Percentiles rank a stretch among this genome's conserved stretches.
These are phyloP conservation scores for Corchorus capsularis DNA, from an alignment of 345 rosid genomes.

Conservation along the genomic window DNA sequence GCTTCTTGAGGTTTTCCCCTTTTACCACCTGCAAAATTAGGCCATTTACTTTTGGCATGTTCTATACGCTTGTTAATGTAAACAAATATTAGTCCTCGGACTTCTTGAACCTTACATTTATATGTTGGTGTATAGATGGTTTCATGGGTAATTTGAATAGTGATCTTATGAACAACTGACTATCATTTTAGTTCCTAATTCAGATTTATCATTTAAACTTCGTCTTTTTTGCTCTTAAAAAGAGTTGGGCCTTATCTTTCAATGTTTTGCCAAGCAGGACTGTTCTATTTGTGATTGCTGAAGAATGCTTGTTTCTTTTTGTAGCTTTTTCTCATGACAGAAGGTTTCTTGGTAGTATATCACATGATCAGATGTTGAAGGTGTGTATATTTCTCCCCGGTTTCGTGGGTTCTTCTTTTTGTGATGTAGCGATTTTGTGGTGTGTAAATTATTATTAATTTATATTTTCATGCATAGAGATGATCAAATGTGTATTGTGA, in stretches of 20 bases:
- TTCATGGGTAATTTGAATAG: background rate
- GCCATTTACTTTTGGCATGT: background rate
- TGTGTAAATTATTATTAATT: constrained; percentile 9
- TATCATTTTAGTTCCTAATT: background rate
- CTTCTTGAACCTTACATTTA: background rate
- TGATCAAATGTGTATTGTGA: background rate
- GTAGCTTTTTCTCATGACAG: constrained; percentile 86
- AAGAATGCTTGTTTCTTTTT: constrained; percentile 26
- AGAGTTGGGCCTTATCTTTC: too few relatives aligned
- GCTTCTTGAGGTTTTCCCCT: background rate
- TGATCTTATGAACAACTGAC: background rate
- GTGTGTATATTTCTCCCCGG: constrained; percentile 37
- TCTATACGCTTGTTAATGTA: background rate
- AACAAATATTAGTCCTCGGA: background rate
- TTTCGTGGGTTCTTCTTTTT: background rate
- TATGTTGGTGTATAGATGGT: background rate
- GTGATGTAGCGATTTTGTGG: background rate
- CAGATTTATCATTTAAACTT: background rate
- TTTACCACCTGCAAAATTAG: background rate
- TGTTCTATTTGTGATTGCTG: constrained; percentile 9
- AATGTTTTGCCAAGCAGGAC: background rate
- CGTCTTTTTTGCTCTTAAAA: constrained; percentile 1
- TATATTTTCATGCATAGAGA: background rate
- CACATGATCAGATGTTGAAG: constrained; percentile 85
- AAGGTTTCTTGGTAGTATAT: constrained; percentile 84